These are phyloP conservation scores for Apophysomyces ossiformis DNA, from an alignment of 371 early-diverging fungal species.

Conservation along the genomic window DNA sequence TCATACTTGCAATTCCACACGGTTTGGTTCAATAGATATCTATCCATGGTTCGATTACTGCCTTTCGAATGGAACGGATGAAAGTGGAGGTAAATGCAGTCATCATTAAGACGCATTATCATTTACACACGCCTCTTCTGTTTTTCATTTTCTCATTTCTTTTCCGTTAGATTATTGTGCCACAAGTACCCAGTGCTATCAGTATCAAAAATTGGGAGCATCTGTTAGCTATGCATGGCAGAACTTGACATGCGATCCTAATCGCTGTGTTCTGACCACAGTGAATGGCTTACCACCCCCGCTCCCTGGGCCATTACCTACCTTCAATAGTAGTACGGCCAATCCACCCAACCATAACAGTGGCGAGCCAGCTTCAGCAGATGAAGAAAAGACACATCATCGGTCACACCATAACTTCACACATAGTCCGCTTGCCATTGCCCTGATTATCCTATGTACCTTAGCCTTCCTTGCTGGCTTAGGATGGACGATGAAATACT, in stretches of 20 bases:
- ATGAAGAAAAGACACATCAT: neutral
- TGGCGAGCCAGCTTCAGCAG: neutral
- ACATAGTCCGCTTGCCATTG: slow-evolving; percentile 35
- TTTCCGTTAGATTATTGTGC: slow-evolving; percentile 38
- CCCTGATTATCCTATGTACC: slow-evolving; percentile 29
- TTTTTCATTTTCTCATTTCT: neutral
- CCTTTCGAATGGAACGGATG: slow-evolving; percentile 41
- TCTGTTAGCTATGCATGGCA: slow-evolving; percentile 41
- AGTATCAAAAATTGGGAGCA: slow-evolving; percentile 33
- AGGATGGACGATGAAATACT: slow-evolving; percentile 22
- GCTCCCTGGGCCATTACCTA: slow-evolving; percentile 22
- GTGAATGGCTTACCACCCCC: slow-evolving; percentile 30
- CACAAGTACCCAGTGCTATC: slow-evolving; percentile 46
- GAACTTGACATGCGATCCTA: slow-evolving; percentile 44
- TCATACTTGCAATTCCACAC: slow-evolving; percentile 32
- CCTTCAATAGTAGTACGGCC: neutral
- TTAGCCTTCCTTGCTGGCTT: slow-evolving; percentile 26
- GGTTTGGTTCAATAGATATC: slow-evolving; percentile 29
- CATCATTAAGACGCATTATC: neutral
- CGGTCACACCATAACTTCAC: neutral
- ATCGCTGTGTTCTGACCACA: slow-evolving; percentile 32
- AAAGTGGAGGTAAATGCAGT: slow-evolving; percentile 31
- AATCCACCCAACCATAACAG: neutral
- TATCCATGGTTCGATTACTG: slow-evolving; percentile 50
- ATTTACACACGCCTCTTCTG: neutral